Evolutionary conservation across 306 rosid species (phyloP), one percentile per base, ranked within the genome.

Genomic region (Dalbergia oliveri): DNA sequence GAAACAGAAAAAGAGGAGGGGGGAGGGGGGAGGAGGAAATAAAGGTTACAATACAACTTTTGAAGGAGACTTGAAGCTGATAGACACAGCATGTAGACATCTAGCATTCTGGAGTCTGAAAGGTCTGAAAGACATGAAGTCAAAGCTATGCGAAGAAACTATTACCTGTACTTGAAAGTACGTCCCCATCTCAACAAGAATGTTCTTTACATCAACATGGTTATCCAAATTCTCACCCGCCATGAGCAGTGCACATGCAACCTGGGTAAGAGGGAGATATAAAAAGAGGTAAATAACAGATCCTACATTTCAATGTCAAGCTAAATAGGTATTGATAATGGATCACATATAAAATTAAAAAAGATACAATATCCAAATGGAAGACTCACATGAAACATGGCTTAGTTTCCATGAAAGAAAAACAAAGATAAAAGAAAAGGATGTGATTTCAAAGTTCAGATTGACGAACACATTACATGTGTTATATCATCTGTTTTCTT

Each of bases 131-230:
- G 43, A 62, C 41, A 39, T 11, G 8, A 58, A 67, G 64, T 56
- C 58, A 31, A 50, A 33, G 9, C 16, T 14, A 53, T 34, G 78
- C 44, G 34, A 54, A 35, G 26, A 51, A 66, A 66, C n/a, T 41
- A 62, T 47, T 83, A 86, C 91, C 91, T 86, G 92, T 49, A 88
- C 92, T 88, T 88, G 92, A 77, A 86, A 88, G 83, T 88, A 88
- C 23, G 87, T 81, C 54, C 89, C 89, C 92, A 88, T 88, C 47
- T 88, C 92, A 76, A 88, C 89, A 67, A 88, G 89, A 79, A 86
- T 82, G 66, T 84, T 82, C 81, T 88, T 84, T 11, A 86, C 88
- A 47, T 84, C 90, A 84, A 57, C 51, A 83, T 88, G 87, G 65
- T 86, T 82, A 31, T 88, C 92, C 69, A 88, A 75, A 79, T 86